A percentile compares a stretch with the other conserved stretches of the same genome.
These are phyloP conservation scores for Abelmoschus esculentus DNA, from an alignment of 345 rosid species.

Conservation along the genomic window DNA sequence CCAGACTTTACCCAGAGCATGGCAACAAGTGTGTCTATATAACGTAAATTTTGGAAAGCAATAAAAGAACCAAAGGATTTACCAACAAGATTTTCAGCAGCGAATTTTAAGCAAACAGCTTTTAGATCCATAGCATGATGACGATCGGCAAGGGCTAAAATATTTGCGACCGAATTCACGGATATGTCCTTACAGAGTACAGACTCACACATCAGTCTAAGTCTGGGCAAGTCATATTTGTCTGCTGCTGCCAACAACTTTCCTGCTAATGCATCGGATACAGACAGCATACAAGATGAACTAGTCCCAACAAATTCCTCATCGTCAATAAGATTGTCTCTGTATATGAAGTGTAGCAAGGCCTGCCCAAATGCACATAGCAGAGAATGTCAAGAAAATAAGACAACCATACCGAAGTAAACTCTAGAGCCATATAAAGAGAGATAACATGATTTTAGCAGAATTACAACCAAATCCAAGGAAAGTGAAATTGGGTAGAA, in stretches of 20 bases:
- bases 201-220: conserved; percentile 79
- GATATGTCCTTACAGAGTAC: conserved; percentile 77
- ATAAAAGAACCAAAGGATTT: conserved; percentile 18
- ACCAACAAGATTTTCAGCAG: conserved; percentile 90
- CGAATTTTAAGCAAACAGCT: conserved; percentile 74
- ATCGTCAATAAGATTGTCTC: neutral
- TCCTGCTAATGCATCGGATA: conserved; percentile 30
- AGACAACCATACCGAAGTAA: neutral
- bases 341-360: neutral
- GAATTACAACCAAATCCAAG: conserved; percentile 4
- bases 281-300: neutral
- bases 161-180: conserved; percentile 63
- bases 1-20: no score
- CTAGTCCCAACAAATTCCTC: neutral
- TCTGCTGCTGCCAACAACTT: conserved; percentile 86
- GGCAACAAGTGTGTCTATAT: neutral
- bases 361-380: neutral
- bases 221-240: conserved; percentile 69
- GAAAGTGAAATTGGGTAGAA: neutral
- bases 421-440: neutral
- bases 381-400: neutral
- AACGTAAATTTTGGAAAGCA: neutral
- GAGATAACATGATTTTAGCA: neutral
- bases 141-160: conserved; percentile 72
- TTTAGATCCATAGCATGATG: conserved; percentile 70